Base-by-base conservation (phyloP, 2,329 filamentous ascomycete species). In the Cyphellophora europaea region DNA sequence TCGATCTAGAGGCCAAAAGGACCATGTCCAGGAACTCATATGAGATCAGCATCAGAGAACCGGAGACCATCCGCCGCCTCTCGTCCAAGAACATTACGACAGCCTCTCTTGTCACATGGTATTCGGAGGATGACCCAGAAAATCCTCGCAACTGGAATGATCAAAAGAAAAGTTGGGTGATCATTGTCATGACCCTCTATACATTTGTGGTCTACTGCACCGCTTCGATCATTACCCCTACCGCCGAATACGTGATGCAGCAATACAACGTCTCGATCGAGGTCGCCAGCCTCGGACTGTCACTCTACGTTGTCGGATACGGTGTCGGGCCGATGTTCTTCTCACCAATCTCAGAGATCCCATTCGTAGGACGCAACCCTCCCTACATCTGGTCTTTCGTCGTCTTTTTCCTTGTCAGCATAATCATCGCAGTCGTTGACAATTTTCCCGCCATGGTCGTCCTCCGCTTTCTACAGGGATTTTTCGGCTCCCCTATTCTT, bases 381-480 rank as follows among this genome's bases (percentile, higher is more conserved):
- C 71, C 79, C 4, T 84, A 84, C 55, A 70, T 81, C 13, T 53
- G 71, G 45, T 79, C 79, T 5, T 79, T 84, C 61, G 69, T 71
- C 37, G 59, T 83, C 19, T 85, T 83, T 53, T 72, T 80, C 35
- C 66, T 83, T 40, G 54, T 85, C 11, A 74, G 70, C 3, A 67
- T 84, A n/a, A 77, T 78, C 0, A 72, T 77, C 0, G 73, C 76
- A 0, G 54, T 83, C 0, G 73, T 74, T 3, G 56, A 69, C 27
- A 80, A 76, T 56, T 80, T 77, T 33, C 58, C 72, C 0, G 76
- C 76, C 0, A 61, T 85, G 6, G 66, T 82, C 48, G 71, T 79
- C 4, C 62, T 77, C 2, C 68, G 77, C 1, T 79, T 80, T 55
- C 55, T 81, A 3, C 72, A 74, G 42, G 77, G 76, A 3, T 77